Conservation (phyloP, 225 moss, liverwort and hornwort genomes). For the Anthoceros angustus region DNA sequence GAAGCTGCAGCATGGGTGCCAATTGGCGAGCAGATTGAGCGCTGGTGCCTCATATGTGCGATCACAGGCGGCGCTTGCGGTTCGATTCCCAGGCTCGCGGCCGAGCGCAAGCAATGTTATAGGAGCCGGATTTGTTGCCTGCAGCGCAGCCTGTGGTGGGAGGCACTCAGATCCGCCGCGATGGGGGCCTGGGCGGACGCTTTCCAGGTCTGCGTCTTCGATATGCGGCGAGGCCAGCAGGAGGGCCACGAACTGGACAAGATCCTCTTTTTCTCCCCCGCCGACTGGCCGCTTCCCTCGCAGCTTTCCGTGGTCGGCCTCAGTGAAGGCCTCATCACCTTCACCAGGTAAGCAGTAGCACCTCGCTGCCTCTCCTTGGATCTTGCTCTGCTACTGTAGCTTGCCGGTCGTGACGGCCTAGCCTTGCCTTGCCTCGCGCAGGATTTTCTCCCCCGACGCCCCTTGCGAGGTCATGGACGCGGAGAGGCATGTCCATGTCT, state of each 20-base stretch:
- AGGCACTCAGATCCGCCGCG: neutral
- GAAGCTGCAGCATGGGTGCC: too few species aligned
- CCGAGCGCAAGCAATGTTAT: too few species aligned
- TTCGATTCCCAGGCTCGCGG: too few species aligned
- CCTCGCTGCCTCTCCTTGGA: neutral
- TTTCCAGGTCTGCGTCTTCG: slow-evolving; percentile 65
- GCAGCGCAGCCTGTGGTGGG: too few species aligned
- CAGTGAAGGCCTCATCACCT: slow-evolving; percentile 79
- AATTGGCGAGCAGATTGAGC: too few species aligned
- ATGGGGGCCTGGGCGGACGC: slow-evolving; percentile 46
- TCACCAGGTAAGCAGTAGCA: slow-evolving; percentile 32
- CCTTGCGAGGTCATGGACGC: slow-evolving; percentile 88
- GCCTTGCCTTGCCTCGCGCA: slow-evolving; percentile 19
- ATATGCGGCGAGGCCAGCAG: slow-evolving; percentile 66
- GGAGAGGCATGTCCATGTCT: slow-evolving; percentile 52
- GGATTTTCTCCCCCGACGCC: slow-evolving; percentile 63
- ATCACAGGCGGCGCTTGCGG: too few species aligned
- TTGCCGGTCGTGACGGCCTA: neutral
- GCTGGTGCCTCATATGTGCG: too few species aligned
- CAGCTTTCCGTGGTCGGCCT: slow-evolving; percentile 75
- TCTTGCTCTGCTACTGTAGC: neutral
- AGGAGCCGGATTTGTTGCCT: too few species aligned
- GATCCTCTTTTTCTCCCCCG: slow-evolving; percentile 60
- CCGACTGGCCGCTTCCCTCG: slow-evolving; percentile 45
- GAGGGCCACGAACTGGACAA: slow-evolving; percentile 92